Base-by-base conservation (phyloP, 805 yeast genomes). In the Pichia deserticola region DNA sequence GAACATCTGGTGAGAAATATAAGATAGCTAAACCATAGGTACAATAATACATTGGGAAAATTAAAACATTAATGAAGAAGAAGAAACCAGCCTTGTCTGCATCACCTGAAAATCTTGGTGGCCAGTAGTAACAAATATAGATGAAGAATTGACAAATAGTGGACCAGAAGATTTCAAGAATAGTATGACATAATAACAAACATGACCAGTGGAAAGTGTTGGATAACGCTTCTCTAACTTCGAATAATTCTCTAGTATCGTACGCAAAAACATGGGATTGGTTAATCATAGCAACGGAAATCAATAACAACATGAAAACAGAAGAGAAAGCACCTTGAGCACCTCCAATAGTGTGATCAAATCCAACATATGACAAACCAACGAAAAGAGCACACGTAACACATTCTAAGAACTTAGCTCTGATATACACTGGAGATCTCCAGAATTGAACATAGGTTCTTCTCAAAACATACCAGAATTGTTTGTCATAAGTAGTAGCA, bases 121-220 rank as follows among this genome's bases (percentile, higher is more conserved):
- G 65, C 60, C 62, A 66, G 55, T 69, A 73, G 57, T 69, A 68
- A 36, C 68, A 61, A 29, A 72, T 57, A 52, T 64, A 72, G n/a
- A n/a, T n/a, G n/a, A n/a, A n/a, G n/a, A n/a, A n/a, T n/a, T n/a
- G n/a, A 45, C 77, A 75, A 12, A 84, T 35, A 1, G 87, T 77
- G 3, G 75, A 66, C 53, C 70, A 67, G n/a, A 74, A 55, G 25
- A 82, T 57, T 61, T 85, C 92, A 52, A 71, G 72, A n/a, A 78
- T 40, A 52, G 69, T 69, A 57, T 81, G 82, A 5, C 82, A 63
- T 15, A 82, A 42, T 41, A 82, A 59, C 64, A 85, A 64, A 36
- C 75, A 64, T 30, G 79, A 70, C 90, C 90, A 85, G 58, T 82
- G 84, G 70, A 81, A 85, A 39, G 86, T 85, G 60, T 83, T 84